A percentile compares a stretch with the other conserved stretches of the same genome.
These are phyloP conservation scores for Lithocarpus polystachyus DNA, from an alignment of 306 rosid genomes.

Conservation along the genomic window DNA sequence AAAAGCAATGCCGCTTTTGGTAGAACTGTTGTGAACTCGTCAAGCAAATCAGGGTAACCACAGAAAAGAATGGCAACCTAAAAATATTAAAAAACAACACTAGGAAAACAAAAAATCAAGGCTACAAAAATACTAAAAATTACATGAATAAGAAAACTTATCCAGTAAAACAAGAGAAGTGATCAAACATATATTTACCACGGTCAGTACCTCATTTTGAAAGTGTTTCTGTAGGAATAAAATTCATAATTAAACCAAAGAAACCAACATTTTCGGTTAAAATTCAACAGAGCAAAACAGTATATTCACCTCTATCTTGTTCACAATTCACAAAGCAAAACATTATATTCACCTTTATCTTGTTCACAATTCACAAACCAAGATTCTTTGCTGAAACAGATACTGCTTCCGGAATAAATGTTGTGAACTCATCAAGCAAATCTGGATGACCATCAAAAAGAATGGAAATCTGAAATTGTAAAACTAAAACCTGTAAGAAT, in stretches of 20 bases:
- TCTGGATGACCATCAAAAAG: slow-evolving; percentile 78
- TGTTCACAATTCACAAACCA: slow-evolving; percentile 49
- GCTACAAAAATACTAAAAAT: not conserved
- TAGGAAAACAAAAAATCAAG: too few species aligned
- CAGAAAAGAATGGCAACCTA: slow-evolving; percentile 35
- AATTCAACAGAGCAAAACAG: not conserved
- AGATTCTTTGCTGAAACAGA: slow-evolving; percentile 15
- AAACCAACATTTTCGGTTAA: slow-evolving; percentile 1
- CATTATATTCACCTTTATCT: slow-evolving; percentile 72
- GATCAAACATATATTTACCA: not conserved
- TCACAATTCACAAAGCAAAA: not conserved
- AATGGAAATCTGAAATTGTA: slow-evolving; percentile 58
- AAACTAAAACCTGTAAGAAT: not conserved
- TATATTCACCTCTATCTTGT: not conserved
- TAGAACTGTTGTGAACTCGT: slow-evolving; percentile 82
- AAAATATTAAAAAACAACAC: not conserved
- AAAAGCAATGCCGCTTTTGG: slow-evolving; percentile 77
- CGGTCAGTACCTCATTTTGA: not conserved
- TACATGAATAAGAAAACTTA: not conserved
- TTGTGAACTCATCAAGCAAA: slow-evolving; percentile 83
- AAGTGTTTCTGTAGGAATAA: slow-evolving; percentile 70
- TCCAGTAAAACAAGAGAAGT: not conserved
- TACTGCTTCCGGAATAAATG: slow-evolving; percentile 80
- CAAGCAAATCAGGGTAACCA: slow-evolving; percentile 77
- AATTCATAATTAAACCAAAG: slow-evolving; percentile 13